These are phyloP conservation scores for Calonectria pseudoreteaudii DNA, from an alignment of 2,329 filamentous ascomycete species.

Conservation along the genomic window DNA sequence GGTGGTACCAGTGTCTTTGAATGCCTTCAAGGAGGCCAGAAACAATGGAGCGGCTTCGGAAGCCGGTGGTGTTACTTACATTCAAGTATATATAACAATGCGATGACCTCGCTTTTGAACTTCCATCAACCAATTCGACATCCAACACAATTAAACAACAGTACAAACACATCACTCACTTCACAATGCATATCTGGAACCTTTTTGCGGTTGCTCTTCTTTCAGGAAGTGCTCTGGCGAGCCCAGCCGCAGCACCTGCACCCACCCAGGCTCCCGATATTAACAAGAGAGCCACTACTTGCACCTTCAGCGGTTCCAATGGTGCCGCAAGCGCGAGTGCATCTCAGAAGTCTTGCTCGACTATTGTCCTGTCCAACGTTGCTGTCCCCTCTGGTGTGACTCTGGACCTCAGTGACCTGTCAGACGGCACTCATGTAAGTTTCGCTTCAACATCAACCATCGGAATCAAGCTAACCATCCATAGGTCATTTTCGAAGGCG, in stretches of 20 bases:
- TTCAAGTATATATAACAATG: neutral
- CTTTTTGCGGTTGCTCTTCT: neutral
- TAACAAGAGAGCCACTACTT: conserved; percentile 32
- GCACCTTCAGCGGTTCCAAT: conserved; percentile 35
- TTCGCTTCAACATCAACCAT: too few species aligned
- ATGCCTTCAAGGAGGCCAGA: neutral
- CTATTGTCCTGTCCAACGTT: conserved; percentile 31
- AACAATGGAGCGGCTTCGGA: neutral
- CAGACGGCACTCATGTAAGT: conserved; percentile 33
- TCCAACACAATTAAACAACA: neutral
- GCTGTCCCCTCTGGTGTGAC: conserved; percentile 34
- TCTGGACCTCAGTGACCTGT: conserved; percentile 36
- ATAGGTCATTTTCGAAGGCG: conserved; percentile 38
- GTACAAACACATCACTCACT: neutral
- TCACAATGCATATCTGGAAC: neutral
- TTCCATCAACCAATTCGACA: neutral
- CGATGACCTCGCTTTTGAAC: neutral
- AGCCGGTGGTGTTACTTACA: neutral
- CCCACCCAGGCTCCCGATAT: conserved; percentile 24
- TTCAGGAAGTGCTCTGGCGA: conserved; percentile 5
- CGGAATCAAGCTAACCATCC: neutral
- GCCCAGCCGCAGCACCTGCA: conserved; percentile 17
- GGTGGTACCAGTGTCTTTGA: neutral
- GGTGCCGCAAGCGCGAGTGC: conserved; percentile 31
- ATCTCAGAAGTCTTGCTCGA: conserved; percentile 32